Conservation (phyloP, 2,329 filamentous ascomycete genomes). For the Fusarium keratoplasticum region DNA sequence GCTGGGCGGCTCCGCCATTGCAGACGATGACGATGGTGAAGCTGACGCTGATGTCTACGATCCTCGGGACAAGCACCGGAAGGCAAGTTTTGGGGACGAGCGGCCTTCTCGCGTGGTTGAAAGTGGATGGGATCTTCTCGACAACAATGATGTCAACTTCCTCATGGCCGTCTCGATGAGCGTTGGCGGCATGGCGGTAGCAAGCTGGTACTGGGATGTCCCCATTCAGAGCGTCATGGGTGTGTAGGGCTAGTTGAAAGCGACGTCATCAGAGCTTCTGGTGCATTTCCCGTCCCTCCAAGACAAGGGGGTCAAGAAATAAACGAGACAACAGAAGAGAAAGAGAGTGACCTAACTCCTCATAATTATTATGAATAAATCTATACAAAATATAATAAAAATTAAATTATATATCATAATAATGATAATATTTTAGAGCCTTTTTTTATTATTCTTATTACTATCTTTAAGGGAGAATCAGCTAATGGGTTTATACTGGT, state of each 20-base stretch:
- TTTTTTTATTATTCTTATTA: too few species aligned
- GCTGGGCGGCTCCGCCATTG: conserved; percentile 45
- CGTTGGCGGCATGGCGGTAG: conserved; percentile 77
- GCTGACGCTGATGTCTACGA: conserved; percentile 60
- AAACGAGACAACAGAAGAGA: too few species aligned
- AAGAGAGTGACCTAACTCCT: too few species aligned
- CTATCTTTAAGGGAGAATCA: too few species aligned
- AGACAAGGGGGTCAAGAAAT: too few species aligned
- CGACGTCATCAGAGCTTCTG: conserved; percentile 41
- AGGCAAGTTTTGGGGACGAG: conserved; percentile 64
- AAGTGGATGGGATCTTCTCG: conserved; percentile 78
- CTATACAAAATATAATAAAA: too few species aligned
- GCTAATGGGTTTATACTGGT: too few species aligned
- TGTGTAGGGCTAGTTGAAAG: conserved; percentile 37
- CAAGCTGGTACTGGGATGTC: conserved; percentile 70
- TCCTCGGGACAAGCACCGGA: conserved; percentile 60
- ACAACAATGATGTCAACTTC: conserved; percentile 97
- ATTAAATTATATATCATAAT: too few species aligned
- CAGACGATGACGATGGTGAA: conserved; percentile 51
- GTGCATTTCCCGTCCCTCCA: conserved; percentile 4
- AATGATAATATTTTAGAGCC: too few species aligned
- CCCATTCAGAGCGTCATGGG: conserved; percentile 59
- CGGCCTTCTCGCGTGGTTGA: conserved; percentile 73
- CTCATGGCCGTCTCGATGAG: conserved; percentile 90
- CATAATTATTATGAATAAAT: too few species aligned